phyloP scores from a whole-genome alignment of 306 rosid species.

The Fragaria ananassa region DNA sequence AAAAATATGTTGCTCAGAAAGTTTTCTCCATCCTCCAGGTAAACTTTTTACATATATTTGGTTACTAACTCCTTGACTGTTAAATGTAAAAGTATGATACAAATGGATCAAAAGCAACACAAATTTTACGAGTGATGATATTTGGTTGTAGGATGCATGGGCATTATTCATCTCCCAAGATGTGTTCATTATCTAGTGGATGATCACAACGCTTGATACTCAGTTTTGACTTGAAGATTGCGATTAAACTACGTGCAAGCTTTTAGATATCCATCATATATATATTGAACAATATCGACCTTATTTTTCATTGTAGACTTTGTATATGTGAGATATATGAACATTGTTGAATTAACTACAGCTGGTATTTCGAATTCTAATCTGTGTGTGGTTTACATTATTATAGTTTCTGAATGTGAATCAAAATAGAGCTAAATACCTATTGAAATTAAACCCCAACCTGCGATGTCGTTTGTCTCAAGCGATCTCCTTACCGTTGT shows the following conservation, averaged over 20 bases:
- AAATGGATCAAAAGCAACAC: neutral
- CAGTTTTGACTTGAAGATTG: conserved; percentile 15
- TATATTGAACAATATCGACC: neutral
- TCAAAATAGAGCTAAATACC: no score
- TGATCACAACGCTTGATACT: conserved; percentile 1
- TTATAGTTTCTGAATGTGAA: neutral
- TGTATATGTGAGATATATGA: neutral
- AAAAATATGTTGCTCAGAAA: conserved; percentile 67
- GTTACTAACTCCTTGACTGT: neutral
- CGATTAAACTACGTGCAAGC: neutral
- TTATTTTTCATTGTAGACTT: neutral
- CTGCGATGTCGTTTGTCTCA: no score
- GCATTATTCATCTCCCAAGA: conserved; percentile 68
- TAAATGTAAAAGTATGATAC: neutral
- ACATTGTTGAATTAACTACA: neutral
- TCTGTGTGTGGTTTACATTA: neutral
- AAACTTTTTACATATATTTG: neutral
- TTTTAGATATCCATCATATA: neutral
- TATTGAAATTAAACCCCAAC: no score
- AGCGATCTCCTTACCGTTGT: neutral
- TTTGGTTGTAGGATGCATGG: conserved; percentile 82
- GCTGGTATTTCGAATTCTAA: neutral
- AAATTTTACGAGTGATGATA: neutral
- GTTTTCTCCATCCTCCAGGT: conserved; percentile 90
- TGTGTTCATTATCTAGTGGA: conserved; percentile 40